Evolutionary conservation across 2,329 filamentous ascomycete genomes (phyloP).

Genomic region (Hypoxylon sp.): DNA sequence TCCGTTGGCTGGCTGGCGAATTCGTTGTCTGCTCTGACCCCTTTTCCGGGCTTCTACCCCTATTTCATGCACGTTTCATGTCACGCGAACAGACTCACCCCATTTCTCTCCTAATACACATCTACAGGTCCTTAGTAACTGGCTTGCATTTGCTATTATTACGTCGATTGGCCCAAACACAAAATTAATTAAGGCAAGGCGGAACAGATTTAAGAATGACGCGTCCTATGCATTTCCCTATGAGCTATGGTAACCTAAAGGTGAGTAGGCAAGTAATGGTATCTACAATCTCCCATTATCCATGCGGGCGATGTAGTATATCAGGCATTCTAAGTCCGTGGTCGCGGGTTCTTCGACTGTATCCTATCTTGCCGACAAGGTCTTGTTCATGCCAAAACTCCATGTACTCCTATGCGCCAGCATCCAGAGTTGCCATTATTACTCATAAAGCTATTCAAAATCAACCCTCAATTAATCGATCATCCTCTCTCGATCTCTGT

Average conservation of each 20-base stretch:
- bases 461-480: constrained; percentile 59
- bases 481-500: constrained; percentile 62
- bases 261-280: background rate
- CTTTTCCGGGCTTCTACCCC: constrained; percentile 5
- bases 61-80: background rate
- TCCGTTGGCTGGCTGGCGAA: background rate
- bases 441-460: constrained; percentile 12
- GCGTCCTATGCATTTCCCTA: constrained; percentile 3
- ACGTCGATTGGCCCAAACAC: background rate
- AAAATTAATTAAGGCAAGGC: background rate
- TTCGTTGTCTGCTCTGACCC: background rate
- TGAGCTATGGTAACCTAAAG: constrained; percentile 1
- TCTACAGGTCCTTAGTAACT: background rate
- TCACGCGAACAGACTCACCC: background rate
- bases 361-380: constrained; percentile 12
- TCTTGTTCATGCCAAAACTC: constrained; percentile 23
- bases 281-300: constrained; percentile 11
- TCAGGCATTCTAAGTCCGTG: constrained; percentile 5
- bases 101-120: background rate
- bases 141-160: background rate
- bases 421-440: background rate
- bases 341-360: background rate
- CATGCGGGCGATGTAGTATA: background rate
- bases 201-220: constrained; percentile 1
- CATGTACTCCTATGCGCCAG: background rate